phyloP scores from a whole-genome alignment of 2,329 filamentous ascomycete genomes.

The Epichloe typhina region DNA sequence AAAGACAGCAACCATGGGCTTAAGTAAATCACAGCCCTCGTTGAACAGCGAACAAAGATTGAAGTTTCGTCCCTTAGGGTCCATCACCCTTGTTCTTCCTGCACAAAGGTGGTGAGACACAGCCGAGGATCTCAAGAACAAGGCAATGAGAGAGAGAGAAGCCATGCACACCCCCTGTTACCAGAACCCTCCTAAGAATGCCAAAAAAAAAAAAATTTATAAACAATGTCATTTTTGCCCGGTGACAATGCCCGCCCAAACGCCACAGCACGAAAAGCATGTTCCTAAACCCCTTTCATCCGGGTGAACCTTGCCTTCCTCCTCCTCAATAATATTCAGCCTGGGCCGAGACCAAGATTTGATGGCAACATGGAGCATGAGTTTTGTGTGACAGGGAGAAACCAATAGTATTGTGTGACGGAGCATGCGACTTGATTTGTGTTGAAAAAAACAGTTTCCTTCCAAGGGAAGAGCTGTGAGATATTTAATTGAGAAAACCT shows the following conservation, averaged over 20 bases:
- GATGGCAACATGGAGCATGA: not conserved
- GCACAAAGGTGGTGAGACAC: not conserved
- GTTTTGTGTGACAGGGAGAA: not conserved
- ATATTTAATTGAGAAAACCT: conserved; percentile 86
- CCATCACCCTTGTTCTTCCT: not conserved
- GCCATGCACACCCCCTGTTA: not conserved
- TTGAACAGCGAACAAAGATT: not conserved
- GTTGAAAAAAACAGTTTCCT: not conserved
- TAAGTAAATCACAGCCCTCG: not conserved
- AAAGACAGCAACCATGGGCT: not conserved
- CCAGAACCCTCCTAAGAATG: not conserved
- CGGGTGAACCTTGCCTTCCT: not conserved
- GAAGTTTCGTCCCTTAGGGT: not conserved
- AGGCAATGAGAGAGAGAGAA: not conserved
- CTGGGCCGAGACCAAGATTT: not conserved
- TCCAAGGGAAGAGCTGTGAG: too few species aligned
- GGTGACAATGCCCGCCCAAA: conserved; percentile 6
- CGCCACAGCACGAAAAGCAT: not conserved
- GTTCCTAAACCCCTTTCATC: too few species aligned
- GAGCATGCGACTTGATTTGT: not conserved
- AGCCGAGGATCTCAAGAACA: not conserved
- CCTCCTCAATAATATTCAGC: not conserved
- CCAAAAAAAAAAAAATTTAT: not conserved
- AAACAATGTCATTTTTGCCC: not conserved
- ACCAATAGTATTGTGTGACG: conserved; percentile 1